Evolutionary conservation across 805 yeast genomes (phyloP), one percentile per base, ranked within the genome.

Genomic region (Myxozyma sirexii): DNA sequence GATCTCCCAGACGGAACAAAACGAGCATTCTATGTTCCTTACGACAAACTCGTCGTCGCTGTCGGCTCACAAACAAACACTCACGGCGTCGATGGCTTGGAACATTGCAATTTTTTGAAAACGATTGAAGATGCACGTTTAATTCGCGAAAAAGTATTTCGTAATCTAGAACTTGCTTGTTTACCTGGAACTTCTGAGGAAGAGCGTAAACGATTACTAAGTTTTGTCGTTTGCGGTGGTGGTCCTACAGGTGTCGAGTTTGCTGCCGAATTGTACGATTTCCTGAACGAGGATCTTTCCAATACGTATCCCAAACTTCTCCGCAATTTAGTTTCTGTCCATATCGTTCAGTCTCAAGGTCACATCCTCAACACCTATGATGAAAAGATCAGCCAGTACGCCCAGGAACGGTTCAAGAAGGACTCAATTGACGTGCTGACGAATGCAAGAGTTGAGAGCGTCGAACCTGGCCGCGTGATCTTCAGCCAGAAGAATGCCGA

Each of bases 161-260:
- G 75, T 27, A 78, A 82, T 61, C 73, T 85, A 56, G 90, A 85
- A 69, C 75, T 72, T 58, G 89, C 90, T 1, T 80, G 87, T 64
- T 74, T 85, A 64, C 89, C 89, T 55, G 81, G 88, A 0, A 83
- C 87, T 0, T 62, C 84, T 0, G 86, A 82, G 63, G 86, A 79
- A 46, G 88, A 85, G 68, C 80, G 89, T 64, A 82, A 82, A 67
- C 79, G 79, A 59, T 71, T 85, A 60, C 75, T 85, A 48, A 80
- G 85, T 54, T 84, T 85, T 71, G 88, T 84, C 13, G 81, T 85
- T 35, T 84, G 88, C 71, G 90, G 90, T 62, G 90, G 89, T 61
- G 90, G 90, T 45, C 88, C 90, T 56, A 85, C 90, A 0, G 90
- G 90, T 67, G 87, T 84, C 37, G 90, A 85, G 70, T 80, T 85